Evolutionary conservation across 75 land plant species (phyloP).

Genomic region (Picea glauca): DNA sequence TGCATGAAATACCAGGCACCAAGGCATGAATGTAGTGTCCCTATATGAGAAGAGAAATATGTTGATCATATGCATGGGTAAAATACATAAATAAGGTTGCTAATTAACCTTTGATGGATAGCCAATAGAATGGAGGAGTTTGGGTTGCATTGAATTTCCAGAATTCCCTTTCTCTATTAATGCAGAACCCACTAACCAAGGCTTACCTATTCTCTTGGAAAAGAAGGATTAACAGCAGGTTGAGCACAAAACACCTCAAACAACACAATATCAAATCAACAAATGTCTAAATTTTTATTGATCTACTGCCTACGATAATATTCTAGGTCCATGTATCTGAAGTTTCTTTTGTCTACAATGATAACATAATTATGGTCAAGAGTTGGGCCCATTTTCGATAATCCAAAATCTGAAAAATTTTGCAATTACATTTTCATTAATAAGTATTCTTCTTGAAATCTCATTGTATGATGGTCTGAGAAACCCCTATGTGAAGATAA

Average conservation of each 20-base stretch:
- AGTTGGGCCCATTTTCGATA: constrained; percentile 15
- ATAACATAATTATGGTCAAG: constrained; percentile 43
- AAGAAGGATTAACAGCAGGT: constrained; percentile 69
- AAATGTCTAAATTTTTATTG: constrained; percentile 74
- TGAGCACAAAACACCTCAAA: constrained; percentile 83
- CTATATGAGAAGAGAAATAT: too few relatives aligned
- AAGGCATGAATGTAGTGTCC: too few relatives aligned
- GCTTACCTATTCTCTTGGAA: constrained; percentile 79
- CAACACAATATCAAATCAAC: constrained; percentile 92
- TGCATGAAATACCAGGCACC: too few relatives aligned
- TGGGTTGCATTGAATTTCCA: constrained; percentile 15
- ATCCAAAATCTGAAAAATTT: constrained; percentile 5
- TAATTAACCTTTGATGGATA: too few relatives aligned
- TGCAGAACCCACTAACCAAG: constrained; percentile 85
- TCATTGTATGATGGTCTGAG: too few relatives aligned
- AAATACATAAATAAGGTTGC: too few relatives aligned
- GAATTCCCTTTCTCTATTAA: constrained; percentile 45
- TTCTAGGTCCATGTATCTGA: constrained; percentile 53
- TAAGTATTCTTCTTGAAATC: too few relatives aligned
- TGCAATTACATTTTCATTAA: too few relatives aligned
- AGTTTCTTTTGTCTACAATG: constrained; percentile 57
- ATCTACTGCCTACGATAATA: constrained; percentile 49
- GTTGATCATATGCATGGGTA: too few relatives aligned
- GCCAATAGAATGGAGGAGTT: too few relatives aligned
- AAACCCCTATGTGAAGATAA: too few relatives aligned